Evolutionary conservation across 2,329 filamentous ascomycete species (phyloP), one percentile per base, ranked within the genome.

Genomic region (Neofusicoccum sp.): DNA sequence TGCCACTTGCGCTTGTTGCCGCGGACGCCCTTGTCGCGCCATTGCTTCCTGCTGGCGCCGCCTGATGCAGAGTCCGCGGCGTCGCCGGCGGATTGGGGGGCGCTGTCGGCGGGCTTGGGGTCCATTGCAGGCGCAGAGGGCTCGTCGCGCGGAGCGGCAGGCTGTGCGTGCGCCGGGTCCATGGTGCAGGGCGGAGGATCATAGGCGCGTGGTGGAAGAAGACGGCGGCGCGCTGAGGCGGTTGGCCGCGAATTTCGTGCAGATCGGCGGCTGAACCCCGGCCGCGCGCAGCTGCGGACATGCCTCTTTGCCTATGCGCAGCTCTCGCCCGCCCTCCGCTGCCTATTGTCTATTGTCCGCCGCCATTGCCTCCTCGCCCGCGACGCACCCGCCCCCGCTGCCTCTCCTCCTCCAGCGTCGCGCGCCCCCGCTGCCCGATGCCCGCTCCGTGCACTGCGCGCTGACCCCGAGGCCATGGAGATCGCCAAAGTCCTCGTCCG

Each of bases 401-500:
- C 8, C 9, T 14, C 37, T 28, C 28, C 22, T 37, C 59, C 59
- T 29, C 36, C 59, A 36, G 36, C 47, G n/a, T 34, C 59, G 44
- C n/a, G 59, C 59, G 6, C 37, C 45, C 12, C 9, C 28, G 11
- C 59, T 39, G 29, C 11, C 48, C 37, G 59, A 61, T 61, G 59
- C 28, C 9, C 39, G 48, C 28, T n/a, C 33, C 47, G 8, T 12
- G n/a, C 4, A n/a, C 37, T 9, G 39, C 11, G 14, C 59, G 47
- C 48, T 61, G 48, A 61, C 22, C 47, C 31, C 28, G 37, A 36
- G 47, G 73, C 74, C 56, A 87, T 89, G 81, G 86, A 90, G 76
- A 83, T 89, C 67, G 87, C 87, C 61, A 87, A 93, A 75, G 89
- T 89, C 44, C 87, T 98, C 67, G 87, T 98, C 71, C 91, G 93